Percentiles rank a stretch among this genome's conserved stretches.
Conservation (phyloP, 768 basidiomycete species). For the Dioszegia hungarica region DNA sequence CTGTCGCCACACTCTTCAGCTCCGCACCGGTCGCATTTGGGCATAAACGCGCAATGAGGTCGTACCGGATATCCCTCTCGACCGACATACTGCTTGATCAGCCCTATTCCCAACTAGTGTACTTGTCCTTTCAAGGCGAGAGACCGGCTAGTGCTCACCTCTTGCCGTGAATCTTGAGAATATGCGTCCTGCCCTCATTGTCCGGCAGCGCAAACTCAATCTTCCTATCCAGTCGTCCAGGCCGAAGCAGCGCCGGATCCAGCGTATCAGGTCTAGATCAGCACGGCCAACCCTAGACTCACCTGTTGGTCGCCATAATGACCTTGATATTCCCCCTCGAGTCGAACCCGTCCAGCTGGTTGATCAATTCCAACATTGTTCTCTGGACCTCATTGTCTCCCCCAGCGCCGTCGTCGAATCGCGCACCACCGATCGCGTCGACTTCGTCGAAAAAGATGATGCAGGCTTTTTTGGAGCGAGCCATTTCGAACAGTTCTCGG, state of each 20-base stretch:
- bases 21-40: slow-evolving; percentile 99
- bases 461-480: slow-evolving; percentile 94
- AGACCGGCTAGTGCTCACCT: slow-evolving; percentile 62
- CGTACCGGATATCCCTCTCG: slow-evolving; percentile 93
- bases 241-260: slow-evolving; percentile 91
- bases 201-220: slow-evolving; percentile 94
- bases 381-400: slow-evolving; percentile 99
- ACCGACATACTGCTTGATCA: slow-evolving; percentile 74
- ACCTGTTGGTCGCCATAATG: slow-evolving; percentile 98
- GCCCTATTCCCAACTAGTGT: neutral
- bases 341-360: slow-evolving; percentile 97
- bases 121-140: too few species aligned
- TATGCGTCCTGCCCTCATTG: slow-evolving; percentile 92
- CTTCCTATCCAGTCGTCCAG: slow-evolving; percentile 92
- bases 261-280: slow-evolving; percentile 82
- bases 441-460: slow-evolving; percentile 99
- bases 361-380: slow-evolving; percentile 98
- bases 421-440: slow-evolving; percentile 94
- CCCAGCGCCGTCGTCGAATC: slow-evolving; percentile 97
- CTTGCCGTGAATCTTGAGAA: slow-evolving; percentile 91
- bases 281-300: slow-evolving; percentile 27
- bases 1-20: slow-evolving; percentile 90
- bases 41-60: slow-evolving; percentile 91
- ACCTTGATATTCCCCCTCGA: slow-evolving; percentile 99
- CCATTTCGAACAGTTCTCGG: slow-evolving; percentile 98